Evolutionary conservation across 345 rosid species (phyloP), one percentile per base, ranked within the genome.

Genomic region (Crucihimalaya himalaica): DNA sequence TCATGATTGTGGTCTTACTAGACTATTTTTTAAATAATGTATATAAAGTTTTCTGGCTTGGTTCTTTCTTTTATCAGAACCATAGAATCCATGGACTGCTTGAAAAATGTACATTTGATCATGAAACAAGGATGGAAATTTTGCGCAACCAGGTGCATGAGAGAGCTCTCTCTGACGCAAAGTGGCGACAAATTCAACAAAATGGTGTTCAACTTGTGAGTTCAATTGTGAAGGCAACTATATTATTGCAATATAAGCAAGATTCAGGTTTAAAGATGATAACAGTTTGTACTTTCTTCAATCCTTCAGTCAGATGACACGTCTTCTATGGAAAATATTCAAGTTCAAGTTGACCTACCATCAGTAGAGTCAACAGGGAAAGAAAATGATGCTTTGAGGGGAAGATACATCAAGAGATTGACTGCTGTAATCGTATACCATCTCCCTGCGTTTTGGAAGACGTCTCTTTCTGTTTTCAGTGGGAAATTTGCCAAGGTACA

Each of bases 401-500:
- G 89, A 78, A 87, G 85, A 79, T 91, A 89, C 62, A 86, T 94
- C 64, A 84, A 85, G 46, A 81, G 97, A 79, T 80, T 91, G 75
- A 94, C 96, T 52, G 84, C 91, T 69, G 97, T 91, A 64, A 81
- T 94, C 65, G 80, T 87, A 76, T 84, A 85, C 81, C 90, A 94
- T 77, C 79, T 94, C 77, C 97, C 98, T 66, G 87, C 86, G 20
- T 91, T 94, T 77, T 94, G 98, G 98, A 94, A 88, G 82, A 82
- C 89, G 62, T 86, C 98, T 21, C 82, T 91, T 69, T 86, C 97
- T 77, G 81, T 94, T 84, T 91, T 86, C 83, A 87, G 82, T 77
- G 97, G 97, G 64, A 94, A 94, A 82, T 94, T 94, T 81, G 97
- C 93, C 8, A 91, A 93, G 98, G 98, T 93, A 83, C 13, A 5